A percentile compares a stretch with the other conserved stretches of the same genome.
These are phyloP conservation scores for Dactylorhiza incarnata DNA, from an alignment of 106 monocot species.

Conservation along the genomic window DNA sequence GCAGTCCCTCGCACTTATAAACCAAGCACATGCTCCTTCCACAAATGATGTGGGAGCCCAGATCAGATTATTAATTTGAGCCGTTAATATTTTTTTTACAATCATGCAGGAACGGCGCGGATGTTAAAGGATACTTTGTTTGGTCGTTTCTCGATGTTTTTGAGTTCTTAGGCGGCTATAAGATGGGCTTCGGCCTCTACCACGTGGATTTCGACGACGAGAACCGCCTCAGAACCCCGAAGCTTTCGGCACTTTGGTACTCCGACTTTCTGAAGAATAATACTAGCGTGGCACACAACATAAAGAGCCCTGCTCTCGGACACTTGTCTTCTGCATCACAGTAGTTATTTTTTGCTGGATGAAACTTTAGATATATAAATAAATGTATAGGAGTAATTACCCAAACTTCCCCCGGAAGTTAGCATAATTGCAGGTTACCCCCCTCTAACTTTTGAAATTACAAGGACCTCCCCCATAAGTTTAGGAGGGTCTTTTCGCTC, in stretches of 20 bases:
- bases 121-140: slow-evolving; percentile 22
- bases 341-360: not conserved
- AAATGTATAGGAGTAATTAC: not conserved
- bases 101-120: slow-evolving; percentile 27
- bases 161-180: slow-evolving; percentile 24
- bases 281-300: not conserved
- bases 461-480: too few relatives aligned
- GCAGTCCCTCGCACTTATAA: too few relatives aligned
- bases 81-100: not conserved
- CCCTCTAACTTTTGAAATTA: too few relatives aligned
- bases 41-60: not conserved
- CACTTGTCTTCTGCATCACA: not conserved
- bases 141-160: slow-evolving; percentile 44
- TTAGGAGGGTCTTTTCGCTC: too few relatives aligned
- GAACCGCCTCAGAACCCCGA: slow-evolving; percentile 15
- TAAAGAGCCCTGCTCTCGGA: not conserved
- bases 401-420: too few relatives aligned
- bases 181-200: slow-evolving; percentile 23
- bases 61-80: not conserved
- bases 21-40: too few relatives aligned
- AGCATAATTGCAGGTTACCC: too few relatives aligned
- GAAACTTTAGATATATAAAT: not conserved
- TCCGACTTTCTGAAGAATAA: slow-evolving; percentile 26
- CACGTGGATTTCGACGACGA: slow-evolving; percentile 29
- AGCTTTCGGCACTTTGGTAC: slow-evolving; percentile 34